A percentile compares a stretch with the other conserved stretches of the same genome.
Conservation (phyloP, 2,329 filamentous ascomycete genomes). For the Lecanicillium sp. region DNA sequence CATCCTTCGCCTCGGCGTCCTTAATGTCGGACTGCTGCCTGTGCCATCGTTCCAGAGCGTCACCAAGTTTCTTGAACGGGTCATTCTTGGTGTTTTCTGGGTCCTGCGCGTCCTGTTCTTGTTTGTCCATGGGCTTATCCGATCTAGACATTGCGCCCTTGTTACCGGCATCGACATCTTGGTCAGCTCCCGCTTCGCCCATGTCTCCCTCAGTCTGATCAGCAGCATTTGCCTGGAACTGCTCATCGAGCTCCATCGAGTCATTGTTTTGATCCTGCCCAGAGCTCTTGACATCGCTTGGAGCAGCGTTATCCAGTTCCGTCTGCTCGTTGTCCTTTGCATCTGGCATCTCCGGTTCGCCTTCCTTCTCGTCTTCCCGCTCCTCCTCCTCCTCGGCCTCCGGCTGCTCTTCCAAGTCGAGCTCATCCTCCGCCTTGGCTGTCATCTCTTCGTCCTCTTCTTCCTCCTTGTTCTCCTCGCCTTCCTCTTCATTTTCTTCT, state of each 20-base stretch:
- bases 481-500: constrained; percentile 33
- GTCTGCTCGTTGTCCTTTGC: constrained; percentile 41
- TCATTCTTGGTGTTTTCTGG: constrained; percentile 42
- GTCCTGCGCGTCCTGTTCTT: constrained; percentile 36
- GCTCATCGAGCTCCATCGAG: constrained; percentile 53
- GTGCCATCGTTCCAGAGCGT: constrained; percentile 90
- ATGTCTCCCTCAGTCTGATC: constrained; percentile 60
- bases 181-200: constrained; percentile 56
- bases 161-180: constrained; percentile 55
- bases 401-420: constrained; percentile 19
- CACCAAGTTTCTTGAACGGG: constrained; percentile 89
- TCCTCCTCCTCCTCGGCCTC: constrained; percentile 21
- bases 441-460: constrained; percentile 46
- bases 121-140: constrained; percentile 37
- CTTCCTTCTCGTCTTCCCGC: constrained; percentile 15
- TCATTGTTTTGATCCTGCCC: constrained; percentile 60
- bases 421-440: constrained; percentile 26
- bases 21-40: constrained; percentile 78
- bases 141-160: constrained; percentile 47
- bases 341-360: constrained; percentile 34
- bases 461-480: constrained; percentile 25
- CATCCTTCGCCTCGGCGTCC: constrained; percentile 40
- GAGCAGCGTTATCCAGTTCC: constrained; percentile 54
- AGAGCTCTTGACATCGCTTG: constrained; percentile 55
- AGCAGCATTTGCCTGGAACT: constrained; percentile 50